Conservation (phyloP, 1,284 basidiomycete genomes). For the Puccinia hordei region DNA sequence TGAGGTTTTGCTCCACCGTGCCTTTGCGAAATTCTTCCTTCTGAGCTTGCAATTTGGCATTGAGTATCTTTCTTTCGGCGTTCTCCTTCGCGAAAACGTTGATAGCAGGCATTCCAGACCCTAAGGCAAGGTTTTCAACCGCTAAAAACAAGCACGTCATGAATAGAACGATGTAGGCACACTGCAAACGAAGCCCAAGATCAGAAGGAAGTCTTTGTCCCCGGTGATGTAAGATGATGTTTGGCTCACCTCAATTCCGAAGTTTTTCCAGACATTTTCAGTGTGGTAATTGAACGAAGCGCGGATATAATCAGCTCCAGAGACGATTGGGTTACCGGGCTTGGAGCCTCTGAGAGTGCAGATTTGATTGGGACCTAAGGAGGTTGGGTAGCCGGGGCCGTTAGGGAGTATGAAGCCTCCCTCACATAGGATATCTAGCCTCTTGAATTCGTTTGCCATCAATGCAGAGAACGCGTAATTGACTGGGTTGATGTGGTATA, state of each 20-base stretch:
- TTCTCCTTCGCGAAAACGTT: conserved; percentile 48
- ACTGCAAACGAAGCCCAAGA: conserved; percentile 3
- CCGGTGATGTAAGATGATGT: neutral
- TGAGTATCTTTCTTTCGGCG: conserved; percentile 63
- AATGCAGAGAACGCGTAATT: conserved; percentile 70
- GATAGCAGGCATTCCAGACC: conserved; percentile 35
- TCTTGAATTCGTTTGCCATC: conserved; percentile 81
- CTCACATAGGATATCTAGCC: conserved; percentile 61
- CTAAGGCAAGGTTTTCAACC: conserved; percentile 34
- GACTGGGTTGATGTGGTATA: conserved; percentile 68
- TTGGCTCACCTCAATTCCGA: conserved; percentile 33
- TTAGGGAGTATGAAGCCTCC: conserved; percentile 58
- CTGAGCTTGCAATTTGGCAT: conserved; percentile 66
- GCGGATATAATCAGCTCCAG: conserved; percentile 63
- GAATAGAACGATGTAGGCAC: conserved; percentile 34
- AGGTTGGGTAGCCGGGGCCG: conserved; percentile 59
- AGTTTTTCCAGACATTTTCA: conserved; percentile 33
- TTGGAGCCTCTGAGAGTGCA: conserved; percentile 62
- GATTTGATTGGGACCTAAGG: conserved; percentile 57
- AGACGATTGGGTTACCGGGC: conserved; percentile 58
- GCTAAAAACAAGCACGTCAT: conserved; percentile 22
- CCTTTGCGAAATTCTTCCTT: conserved; percentile 58
- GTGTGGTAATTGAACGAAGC: conserved; percentile 63
- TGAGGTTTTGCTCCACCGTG: conserved; percentile 11
- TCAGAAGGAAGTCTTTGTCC: no score